Conservation (phyloP, 148 eudicot genomes). For the Fagopyrum homotropicum region DNA sequence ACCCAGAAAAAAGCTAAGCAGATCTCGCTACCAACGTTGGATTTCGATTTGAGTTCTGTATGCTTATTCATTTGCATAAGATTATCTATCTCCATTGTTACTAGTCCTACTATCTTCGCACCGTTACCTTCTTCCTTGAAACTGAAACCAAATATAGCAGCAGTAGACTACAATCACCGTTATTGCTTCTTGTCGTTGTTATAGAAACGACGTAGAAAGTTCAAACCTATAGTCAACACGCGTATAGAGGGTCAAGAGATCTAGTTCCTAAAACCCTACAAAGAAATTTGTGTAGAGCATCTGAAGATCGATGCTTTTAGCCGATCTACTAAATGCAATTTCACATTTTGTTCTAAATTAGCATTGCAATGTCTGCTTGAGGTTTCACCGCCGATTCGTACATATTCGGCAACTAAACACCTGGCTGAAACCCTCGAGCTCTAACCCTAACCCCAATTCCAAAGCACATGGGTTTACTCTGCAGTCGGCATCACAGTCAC, state of each 20-base stretch:
- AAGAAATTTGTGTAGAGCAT: not conserved
- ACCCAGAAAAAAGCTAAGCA: not conserved
- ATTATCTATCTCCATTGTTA: not conserved
- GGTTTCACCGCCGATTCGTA: not conserved
- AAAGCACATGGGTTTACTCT: constrained; percentile 60
- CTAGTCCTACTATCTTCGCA: not conserved
- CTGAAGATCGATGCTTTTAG: not conserved
- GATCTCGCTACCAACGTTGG: not conserved
- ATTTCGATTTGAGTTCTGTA: not conserved
- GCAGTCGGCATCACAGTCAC: constrained; percentile 66
- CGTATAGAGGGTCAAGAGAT: not conserved
- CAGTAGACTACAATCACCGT: not conserved
- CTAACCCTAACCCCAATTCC: not conserved
- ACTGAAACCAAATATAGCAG: not conserved
- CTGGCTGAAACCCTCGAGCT: not conserved
- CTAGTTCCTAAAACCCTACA: not conserved
- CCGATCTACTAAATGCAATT: constrained; percentile 3
- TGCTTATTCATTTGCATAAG: not conserved
- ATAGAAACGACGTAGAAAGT: not conserved
- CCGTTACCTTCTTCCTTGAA: not conserved
- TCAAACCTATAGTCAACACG: not conserved
- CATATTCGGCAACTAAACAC: not conserved
- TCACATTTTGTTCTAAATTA: not conserved
- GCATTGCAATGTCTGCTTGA: not conserved
- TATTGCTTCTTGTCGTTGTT: not conserved